A percentile compares a stretch with the other conserved stretches of the same genome.
phyloP scores from a whole-genome alignment of 768 basidiomycete species.

The Chalciporus pseudorubinellus region DNA sequence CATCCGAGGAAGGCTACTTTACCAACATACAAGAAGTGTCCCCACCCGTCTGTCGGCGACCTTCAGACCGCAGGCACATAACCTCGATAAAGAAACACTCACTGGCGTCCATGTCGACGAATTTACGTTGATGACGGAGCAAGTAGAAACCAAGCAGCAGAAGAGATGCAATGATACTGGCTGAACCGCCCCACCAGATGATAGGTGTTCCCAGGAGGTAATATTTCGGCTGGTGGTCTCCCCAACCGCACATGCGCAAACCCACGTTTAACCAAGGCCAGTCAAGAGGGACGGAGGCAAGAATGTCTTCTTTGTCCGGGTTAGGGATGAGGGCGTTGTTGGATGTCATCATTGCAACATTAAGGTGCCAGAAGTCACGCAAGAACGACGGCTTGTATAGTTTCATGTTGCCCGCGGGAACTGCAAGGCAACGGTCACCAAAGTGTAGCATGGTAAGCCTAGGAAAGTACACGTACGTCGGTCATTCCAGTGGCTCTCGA shows the following conservation, averaged over 20 bases:
- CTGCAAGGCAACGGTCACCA: slow-evolving; percentile 37
- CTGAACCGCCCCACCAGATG: slow-evolving; percentile 83
- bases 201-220: slow-evolving; percentile 92
- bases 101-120: slow-evolving; percentile 88
- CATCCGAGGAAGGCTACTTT: slow-evolving; percentile 92
- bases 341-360: slow-evolving; percentile 99
- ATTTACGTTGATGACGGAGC: slow-evolving; percentile 82
- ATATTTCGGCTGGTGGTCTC: slow-evolving; percentile 81
- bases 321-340: slow-evolving; percentile 98
- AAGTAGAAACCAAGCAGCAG: slow-evolving; percentile 64
- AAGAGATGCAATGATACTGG: slow-evolving; percentile 59
- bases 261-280: slow-evolving; percentile 93
- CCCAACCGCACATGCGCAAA: slow-evolving; percentile 97
- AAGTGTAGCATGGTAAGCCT: neutral
- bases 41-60: slow-evolving; percentile 72
- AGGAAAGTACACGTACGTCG: slow-evolving; percentile 57
- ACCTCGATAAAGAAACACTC: slow-evolving; percentile 29
- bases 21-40: slow-evolving; percentile 88
- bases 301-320: slow-evolving; percentile 97
- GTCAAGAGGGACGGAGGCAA: slow-evolving; percentile 88
- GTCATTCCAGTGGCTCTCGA: slow-evolving; percentile 97
- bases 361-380: slow-evolving; percentile 97
- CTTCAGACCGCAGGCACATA: slow-evolving; percentile 6
- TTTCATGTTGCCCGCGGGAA: slow-evolving; percentile 79
- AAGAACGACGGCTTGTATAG: slow-evolving; percentile 90